phyloP scores from a whole-genome alignment of 306 rosid genomes.

The Vigna radiata region DNA sequence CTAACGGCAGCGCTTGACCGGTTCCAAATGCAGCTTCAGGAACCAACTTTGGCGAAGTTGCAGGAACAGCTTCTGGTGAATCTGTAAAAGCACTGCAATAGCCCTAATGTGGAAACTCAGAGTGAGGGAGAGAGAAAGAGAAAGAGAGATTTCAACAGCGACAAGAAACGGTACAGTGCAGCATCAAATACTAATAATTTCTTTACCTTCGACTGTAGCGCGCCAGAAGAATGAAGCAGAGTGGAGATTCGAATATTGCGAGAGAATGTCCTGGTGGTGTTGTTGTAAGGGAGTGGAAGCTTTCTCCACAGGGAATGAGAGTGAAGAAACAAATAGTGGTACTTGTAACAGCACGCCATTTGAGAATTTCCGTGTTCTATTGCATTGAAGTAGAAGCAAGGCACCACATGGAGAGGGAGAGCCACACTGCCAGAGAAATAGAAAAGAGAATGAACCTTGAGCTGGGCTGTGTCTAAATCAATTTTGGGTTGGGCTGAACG shows the following conservation, averaged over 20 bases:
- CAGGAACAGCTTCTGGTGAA: constrained; percentile 46
- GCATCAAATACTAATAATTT: background rate
- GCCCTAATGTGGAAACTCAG: constrained; percentile 53
- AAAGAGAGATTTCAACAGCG: background rate
- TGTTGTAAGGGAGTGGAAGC: constrained; percentile 36
- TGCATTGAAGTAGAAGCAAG: constrained; percentile 28
- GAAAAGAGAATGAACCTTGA: background rate
- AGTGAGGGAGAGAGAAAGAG: too few species aligned
- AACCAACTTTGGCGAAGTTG: constrained; percentile 41
- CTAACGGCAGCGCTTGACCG: constrained; percentile 39
- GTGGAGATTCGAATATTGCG: constrained; percentile 34
- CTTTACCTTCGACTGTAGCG: constrained; percentile 47
- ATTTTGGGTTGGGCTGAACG: background rate
- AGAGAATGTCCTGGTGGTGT: constrained; percentile 12
- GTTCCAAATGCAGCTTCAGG: constrained; percentile 39
- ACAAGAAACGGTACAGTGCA: background rate
- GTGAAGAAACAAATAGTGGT: constrained; percentile 43
- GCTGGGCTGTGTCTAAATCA: background rate
- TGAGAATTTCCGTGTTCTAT: background rate
- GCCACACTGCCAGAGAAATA: background rate
- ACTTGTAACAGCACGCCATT: constrained; percentile 57
- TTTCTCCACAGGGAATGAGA: constrained; percentile 48
- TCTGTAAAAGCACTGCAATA: constrained; percentile 53
- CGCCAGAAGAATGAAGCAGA: constrained; percentile 40
- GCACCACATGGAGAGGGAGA: background rate